Evolutionary conservation across 2,329 filamentous ascomycete genomes (phyloP).

Genomic region (Thyridium curvatum): DNA sequence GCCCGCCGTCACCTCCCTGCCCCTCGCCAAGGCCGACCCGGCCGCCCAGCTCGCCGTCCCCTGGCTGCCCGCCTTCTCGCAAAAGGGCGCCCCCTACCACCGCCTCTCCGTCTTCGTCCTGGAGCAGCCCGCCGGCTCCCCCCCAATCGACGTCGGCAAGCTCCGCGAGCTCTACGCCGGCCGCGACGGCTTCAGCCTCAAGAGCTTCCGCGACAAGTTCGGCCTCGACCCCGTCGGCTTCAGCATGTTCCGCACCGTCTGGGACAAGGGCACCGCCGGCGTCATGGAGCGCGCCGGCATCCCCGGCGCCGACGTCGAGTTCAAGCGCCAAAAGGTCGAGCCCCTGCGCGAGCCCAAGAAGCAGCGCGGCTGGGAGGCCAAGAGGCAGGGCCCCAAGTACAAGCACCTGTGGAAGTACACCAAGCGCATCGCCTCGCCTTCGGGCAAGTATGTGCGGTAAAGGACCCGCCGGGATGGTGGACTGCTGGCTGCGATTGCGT

Average conservation of each 20-base stretch:
- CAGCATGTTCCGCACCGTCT: conserved; percentile 79
- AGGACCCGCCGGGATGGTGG: not conserved
- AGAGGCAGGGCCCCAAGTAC: conserved; percentile 59
- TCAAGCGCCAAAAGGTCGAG: conserved; percentile 73
- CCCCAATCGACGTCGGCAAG: conserved; percentile 50
- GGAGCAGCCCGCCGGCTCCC: conserved; percentile 62
- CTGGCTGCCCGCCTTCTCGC: conserved; percentile 80
- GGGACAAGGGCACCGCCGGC: conserved; percentile 81
- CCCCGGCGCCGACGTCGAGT: conserved; percentile 73
- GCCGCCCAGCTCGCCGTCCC: conserved; percentile 64
- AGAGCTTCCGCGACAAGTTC: conserved; percentile 67
- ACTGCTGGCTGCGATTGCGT: too few relatives aligned
- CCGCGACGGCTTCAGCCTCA: conserved; percentile 67
- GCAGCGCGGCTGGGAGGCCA: conserved; percentile 60
- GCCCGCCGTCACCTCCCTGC: conserved; percentile 51
- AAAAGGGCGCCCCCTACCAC: conserved; percentile 90
- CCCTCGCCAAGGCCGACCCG: conserved; percentile 55
- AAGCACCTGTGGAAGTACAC: conserved; percentile 59
- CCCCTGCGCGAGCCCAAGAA: conserved; percentile 56
- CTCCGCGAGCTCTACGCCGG: conserved; percentile 44
- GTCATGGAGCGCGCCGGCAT: conserved; percentile 80
- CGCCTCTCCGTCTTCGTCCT: conserved; percentile 78
- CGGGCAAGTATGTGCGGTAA: conserved; percentile 16
- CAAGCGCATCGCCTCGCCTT: conserved; percentile 41
- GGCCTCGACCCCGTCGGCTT: conserved; percentile 69